Percentiles rank a stretch among this genome's conserved stretches.
phyloP scores from a whole-genome alignment of 2,329 filamentous ascomycete species.

The Clarireedia homoeocarpa region DNA sequence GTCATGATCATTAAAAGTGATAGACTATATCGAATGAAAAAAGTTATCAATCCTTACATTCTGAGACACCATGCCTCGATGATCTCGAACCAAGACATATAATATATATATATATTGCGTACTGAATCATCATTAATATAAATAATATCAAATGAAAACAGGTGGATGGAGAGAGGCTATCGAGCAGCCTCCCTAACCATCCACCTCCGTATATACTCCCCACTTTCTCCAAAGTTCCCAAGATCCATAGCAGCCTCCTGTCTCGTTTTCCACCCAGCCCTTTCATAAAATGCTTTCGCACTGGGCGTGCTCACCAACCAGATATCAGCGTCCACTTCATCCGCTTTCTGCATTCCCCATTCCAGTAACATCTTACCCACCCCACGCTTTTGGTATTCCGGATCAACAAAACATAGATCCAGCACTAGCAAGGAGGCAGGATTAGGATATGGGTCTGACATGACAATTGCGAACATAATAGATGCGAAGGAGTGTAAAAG shows the following conservation, averaged over 20 bases:
- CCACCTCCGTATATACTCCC: constrained; percentile 14
- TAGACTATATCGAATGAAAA: constrained; percentile 1
- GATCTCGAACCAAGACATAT: background rate
- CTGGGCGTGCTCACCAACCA: constrained; percentile 19
- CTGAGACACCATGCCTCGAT: background rate
- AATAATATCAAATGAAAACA: too few species aligned
- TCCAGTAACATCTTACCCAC: constrained; percentile 15
- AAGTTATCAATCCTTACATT: background rate
- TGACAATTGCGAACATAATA: background rate
- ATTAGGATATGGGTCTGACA: background rate
- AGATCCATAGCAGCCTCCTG: constrained; percentile 16
- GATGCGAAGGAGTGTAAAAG: too few species aligned
- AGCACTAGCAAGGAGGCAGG: constrained; percentile 3
- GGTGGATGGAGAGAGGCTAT: too few species aligned
- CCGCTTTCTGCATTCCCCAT: constrained; percentile 12
- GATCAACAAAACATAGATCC: constrained; percentile 17
- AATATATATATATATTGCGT: too few species aligned
- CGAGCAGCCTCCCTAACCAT: constrained; percentile 12
- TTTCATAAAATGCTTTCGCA: constrained; percentile 17
- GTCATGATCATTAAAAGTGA: background rate
- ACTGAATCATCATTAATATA: too few species aligned
- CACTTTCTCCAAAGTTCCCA: constrained; percentile 14
- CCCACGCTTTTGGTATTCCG: constrained; percentile 13
- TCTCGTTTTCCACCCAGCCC: constrained; percentile 25
- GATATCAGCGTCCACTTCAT: constrained; percentile 9